These are phyloP conservation scores for Zygnema circumcarinatum DNA, from an alignment of 139 green algal species.

Conservation along the genomic window DNA sequence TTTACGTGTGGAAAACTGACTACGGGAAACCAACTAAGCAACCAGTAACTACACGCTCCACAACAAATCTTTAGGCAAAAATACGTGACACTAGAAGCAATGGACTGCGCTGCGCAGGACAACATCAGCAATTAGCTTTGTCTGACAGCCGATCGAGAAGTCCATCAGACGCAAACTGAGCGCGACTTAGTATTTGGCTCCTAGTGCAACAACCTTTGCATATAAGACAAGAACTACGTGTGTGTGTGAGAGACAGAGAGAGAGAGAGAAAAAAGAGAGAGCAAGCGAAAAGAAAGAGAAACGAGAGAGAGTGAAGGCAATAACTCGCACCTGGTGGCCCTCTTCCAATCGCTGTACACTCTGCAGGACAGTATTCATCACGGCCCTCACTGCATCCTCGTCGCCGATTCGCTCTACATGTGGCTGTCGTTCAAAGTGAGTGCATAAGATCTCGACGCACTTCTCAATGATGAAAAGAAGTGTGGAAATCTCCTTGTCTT, in stretches of 20 bases:
- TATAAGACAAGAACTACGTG: too few relatives aligned
- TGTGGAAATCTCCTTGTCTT: slow-evolving; percentile 8
- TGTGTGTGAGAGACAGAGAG: too few relatives aligned
- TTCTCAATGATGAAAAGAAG: slow-evolving; percentile 49
- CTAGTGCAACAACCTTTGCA: too few relatives aligned
- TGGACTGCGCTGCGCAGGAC: not conserved
- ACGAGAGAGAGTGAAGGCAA: too few relatives aligned
- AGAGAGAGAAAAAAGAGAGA: too few relatives aligned
- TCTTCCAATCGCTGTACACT: not conserved
- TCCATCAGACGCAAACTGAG: too few relatives aligned
- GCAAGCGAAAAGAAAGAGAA: too few relatives aligned
- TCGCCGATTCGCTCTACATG: slow-evolving; percentile 54
- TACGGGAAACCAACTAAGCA: not conserved
- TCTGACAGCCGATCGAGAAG: too few relatives aligned
- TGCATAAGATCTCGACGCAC: slow-evolving; percentile 41
- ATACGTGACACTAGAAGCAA: not conserved
- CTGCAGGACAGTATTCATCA: not conserved
- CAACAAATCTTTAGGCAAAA: not conserved
- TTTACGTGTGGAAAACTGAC: too few relatives aligned
- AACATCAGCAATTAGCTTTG: not conserved
- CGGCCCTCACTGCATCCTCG: not conserved
- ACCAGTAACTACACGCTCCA: not conserved
- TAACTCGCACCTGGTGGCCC: not conserved
- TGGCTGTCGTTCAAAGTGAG: slow-evolving; percentile 23
- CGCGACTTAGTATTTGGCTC: too few relatives aligned